Conservation (phyloP, 305 asterid species). For the Solanum hybrid region DNA sequence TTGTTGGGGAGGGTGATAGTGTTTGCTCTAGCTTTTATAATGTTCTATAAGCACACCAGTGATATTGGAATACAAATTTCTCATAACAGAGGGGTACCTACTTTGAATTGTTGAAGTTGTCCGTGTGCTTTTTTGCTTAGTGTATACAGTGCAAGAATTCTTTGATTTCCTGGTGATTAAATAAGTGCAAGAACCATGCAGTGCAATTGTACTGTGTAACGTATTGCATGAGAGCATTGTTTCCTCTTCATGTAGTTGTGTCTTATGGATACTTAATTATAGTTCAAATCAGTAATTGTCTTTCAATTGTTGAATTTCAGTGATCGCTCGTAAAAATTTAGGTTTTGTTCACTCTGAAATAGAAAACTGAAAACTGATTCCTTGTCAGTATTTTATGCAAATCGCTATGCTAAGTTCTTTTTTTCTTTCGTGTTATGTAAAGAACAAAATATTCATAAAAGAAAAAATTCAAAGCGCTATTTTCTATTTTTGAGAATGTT, state of each 20-base stretch:
- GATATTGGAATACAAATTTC: not conserved
- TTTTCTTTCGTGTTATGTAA: not conserved
- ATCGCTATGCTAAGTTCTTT: not conserved
- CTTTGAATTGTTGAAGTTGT: not conserved
- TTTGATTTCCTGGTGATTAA: not conserved
- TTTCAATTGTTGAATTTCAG: not conserved
- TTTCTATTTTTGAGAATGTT: not conserved
- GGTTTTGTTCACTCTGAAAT: not conserved
- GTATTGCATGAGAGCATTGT: not conserved
- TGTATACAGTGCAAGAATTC: not conserved
- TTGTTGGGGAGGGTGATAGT: not conserved
- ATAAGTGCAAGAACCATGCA: not conserved
- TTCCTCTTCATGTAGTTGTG: not conserved
- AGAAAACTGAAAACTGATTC: not conserved
- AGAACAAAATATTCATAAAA: not conserved
- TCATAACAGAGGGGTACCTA: not conserved
- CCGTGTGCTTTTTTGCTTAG: not conserved
- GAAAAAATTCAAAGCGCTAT: not conserved
- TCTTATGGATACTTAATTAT: not conserved
- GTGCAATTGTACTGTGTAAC: not conserved
- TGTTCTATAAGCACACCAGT: not conserved
- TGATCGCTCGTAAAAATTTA: not conserved
- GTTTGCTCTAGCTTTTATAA: not conserved
- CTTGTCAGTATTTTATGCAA: not conserved
- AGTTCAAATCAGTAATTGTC: not conserved